Percentiles rank a stretch among this genome's conserved stretches.
Evolutionary conservation across 1,284 basidiomycete genomes (phyloP).

Genomic region (Xerocomus alliaceus): DNA sequence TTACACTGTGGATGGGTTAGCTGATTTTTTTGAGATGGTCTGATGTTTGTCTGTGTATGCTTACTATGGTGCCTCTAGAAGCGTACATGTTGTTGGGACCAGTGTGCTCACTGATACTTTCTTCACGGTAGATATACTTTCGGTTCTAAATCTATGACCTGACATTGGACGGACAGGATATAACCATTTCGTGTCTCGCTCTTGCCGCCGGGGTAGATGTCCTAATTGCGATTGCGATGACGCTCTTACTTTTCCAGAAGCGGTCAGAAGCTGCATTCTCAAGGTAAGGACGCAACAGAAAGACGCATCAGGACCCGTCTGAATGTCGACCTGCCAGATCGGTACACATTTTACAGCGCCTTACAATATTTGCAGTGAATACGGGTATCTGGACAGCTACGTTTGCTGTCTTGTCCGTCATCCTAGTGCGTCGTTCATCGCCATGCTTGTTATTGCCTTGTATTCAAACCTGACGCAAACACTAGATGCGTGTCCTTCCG

Average conservation of each 20-base stretch:
- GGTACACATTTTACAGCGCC: background rate
- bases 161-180: background rate
- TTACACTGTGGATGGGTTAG: constrained; percentile 9
- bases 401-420: background rate
- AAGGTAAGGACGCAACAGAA: background rate
- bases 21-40: background rate
- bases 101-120: background rate
- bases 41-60: background rate
- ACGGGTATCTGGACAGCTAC: background rate
- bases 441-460: background rate
- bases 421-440: background rate
- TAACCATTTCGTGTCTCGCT: background rate
- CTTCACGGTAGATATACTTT: constrained; percentile 9
- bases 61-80: background rate
- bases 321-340: background rate
- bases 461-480: background rate
- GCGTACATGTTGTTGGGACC: background rate
- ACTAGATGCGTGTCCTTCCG: background rate
- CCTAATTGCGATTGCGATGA: background rate
- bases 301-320: background rate
- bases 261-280: background rate
- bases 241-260: background rate
- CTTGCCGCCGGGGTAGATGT: background rate
- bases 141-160: background rate
- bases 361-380: background rate